Evolutionary conservation across 2,329 filamentous ascomycete species (phyloP).

Genomic region (Beauveria caledonica): DNA sequence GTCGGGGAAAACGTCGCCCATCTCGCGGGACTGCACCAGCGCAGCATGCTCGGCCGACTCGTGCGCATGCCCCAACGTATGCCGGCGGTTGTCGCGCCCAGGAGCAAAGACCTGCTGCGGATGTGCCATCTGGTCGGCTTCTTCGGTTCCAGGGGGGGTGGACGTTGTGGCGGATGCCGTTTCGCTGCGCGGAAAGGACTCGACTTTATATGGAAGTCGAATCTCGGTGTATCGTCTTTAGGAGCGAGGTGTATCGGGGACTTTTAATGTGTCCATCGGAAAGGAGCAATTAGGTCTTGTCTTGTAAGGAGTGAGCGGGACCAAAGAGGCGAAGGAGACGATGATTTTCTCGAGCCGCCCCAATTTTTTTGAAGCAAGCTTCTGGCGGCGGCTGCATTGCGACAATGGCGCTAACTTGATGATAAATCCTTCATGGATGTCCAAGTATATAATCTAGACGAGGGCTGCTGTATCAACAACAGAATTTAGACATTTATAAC

Average conservation of each 20-base stretch:
- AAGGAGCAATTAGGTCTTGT: background rate
- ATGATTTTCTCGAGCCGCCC: slow-evolving; percentile 3
- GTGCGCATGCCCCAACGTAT: slow-evolving; percentile 22
- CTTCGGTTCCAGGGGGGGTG: background rate
- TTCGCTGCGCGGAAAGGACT: background rate
- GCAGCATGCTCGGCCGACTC: slow-evolving; percentile 27
- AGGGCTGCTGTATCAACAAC: too few species aligned
- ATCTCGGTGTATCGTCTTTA: background rate
- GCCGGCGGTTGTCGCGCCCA: slow-evolving; percentile 23
- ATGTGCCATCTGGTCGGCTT: slow-evolving; percentile 24
- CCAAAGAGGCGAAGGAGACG: background rate
- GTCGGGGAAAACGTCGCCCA: slow-evolving; percentile 45
- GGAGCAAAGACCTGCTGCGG: slow-evolving; percentile 22
- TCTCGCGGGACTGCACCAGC: slow-evolving; percentile 52
- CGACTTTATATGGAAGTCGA: background rate
- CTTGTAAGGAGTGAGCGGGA: background rate
- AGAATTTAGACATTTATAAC: too few species aligned
- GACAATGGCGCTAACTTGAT: background rate
- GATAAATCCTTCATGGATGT: background rate
- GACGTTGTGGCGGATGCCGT: background rate
- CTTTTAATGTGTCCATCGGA: background rate
- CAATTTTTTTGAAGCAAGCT: slow-evolving; percentile 2
- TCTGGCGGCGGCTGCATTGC: background rate
- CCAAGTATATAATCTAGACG: too few species aligned
- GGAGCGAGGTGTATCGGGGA: too few species aligned